Evolutionary conservation across 1,284 basidiomycete species (phyloP).

Genomic region (Rhodotorula sp.): DNA sequence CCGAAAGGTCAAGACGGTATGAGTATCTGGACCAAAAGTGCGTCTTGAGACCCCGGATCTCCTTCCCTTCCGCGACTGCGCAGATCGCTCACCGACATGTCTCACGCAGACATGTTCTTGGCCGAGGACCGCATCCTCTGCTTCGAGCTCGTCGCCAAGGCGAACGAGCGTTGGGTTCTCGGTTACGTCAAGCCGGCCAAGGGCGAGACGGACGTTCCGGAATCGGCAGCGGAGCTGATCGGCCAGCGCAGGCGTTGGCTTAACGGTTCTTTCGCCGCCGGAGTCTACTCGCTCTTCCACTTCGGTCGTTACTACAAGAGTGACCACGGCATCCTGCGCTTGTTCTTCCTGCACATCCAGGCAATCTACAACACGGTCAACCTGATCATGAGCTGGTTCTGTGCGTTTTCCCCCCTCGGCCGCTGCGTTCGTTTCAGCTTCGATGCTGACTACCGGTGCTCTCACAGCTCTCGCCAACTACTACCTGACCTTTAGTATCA

Average conservation of each 20-base stretch:
- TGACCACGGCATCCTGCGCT: slow-evolving; percentile 56
- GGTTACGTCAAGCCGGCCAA: slow-evolving; percentile 46
- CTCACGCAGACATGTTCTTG: slow-evolving; percentile 46
- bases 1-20: slow-evolving; percentile 93
- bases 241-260: slow-evolving; percentile 58
- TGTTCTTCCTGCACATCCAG: slow-evolving; percentile 82
- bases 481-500: slow-evolving; percentile 39
- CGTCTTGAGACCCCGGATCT: slow-evolving; percentile 7
- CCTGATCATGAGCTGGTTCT: slow-evolving; percentile 51
- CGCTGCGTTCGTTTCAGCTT: neutral
- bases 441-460: neutral
- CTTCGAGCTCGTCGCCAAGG: slow-evolving; percentile 43
- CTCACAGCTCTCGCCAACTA: slow-evolving; percentile 38
- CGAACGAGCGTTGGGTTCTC: slow-evolving; percentile 66
- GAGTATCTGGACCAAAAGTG: slow-evolving; percentile 83
- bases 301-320: slow-evolving; percentile 88
- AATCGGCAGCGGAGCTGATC: slow-evolving; percentile 79
- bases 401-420: neutral
- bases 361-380: slow-evolving; percentile 58
- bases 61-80: too few species aligned
- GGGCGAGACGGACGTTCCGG: slow-evolving; percentile 51
- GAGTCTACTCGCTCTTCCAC: slow-evolving; percentile 90
- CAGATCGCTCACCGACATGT: neutral
- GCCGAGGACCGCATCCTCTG: slow-evolving; percentile 41
- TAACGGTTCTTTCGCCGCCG: slow-evolving; percentile 95